phyloP scores from a whole-genome alignment of 2,329 filamentous ascomycete species.

The Balansia obtecta region DNA sequence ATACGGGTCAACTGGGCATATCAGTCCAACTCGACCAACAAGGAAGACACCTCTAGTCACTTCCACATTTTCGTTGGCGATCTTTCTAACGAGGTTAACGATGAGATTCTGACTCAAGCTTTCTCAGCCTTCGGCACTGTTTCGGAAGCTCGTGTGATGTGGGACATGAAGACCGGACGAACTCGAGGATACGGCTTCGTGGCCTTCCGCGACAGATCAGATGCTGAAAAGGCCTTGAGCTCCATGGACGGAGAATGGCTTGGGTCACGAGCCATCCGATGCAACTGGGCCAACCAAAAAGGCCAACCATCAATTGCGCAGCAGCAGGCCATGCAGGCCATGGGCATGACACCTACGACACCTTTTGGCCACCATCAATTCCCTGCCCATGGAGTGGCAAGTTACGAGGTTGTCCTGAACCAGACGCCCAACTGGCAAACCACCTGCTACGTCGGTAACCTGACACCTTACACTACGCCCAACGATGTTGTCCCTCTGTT shows the following conservation, averaged over 20 bases:
- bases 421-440: conserved; percentile 98
- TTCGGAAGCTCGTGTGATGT: conserved; percentile 98
- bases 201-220: conserved; percentile 83
- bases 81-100: conserved; percentile 95
- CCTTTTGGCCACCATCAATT: conserved; percentile 97
- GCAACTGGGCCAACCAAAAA: conserved; percentile 99
- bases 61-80: conserved; percentile 99
- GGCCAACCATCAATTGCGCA: conserved; percentile 98
- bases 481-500: conserved; percentile 96
- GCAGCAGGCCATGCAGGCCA: conserved; percentile 90
- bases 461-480: conserved; percentile 95
- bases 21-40: conserved; percentile 85
- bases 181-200: conserved; percentile 97
- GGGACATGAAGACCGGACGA: conserved; percentile 99
- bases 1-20: conserved; percentile 99
- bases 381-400: conserved; percentile 90
- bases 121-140: conserved; percentile 94
- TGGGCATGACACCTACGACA: conserved; percentile 96
- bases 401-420: conserved; percentile 90
- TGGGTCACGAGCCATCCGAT: conserved; percentile 92
- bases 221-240: conserved; percentile 91
- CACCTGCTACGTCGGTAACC: conserved; percentile 93
- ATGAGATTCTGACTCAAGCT: conserved; percentile 83
- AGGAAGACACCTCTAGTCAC: conserved; percentile 95
- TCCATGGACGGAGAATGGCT: conserved; percentile 99